Conservation (phyloP, 164 flowering plant species). For the Liquidambar formosana region DNA sequence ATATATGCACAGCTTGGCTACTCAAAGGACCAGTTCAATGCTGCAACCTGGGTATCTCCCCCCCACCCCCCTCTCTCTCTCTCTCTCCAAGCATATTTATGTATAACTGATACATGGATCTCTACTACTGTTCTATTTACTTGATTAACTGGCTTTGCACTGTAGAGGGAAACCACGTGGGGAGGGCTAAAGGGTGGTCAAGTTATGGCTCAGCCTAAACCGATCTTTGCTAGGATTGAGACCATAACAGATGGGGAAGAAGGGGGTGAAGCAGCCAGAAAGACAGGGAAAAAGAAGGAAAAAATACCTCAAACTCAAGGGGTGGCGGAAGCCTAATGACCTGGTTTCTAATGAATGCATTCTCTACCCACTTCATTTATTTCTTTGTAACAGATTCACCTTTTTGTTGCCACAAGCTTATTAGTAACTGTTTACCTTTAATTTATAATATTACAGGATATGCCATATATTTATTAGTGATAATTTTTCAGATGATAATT, state of each 20-base stretch:
- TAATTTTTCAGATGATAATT: too few relatives aligned
- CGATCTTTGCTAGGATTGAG: slow-evolving; percentile 88
- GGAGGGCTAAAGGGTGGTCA: slow-evolving; percentile 91
- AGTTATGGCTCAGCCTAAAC: slow-evolving; percentile 76
- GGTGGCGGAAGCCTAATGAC: slow-evolving; percentile 50
- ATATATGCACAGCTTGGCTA: slow-evolving; percentile 88
- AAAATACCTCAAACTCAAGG: slow-evolving; percentile 31
- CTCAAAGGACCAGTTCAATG: slow-evolving; percentile 64
- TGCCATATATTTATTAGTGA: too few relatives aligned
- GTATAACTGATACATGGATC: not conserved
- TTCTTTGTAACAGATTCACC: not conserved
- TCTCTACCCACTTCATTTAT: not conserved
- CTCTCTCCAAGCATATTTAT: not conserved
- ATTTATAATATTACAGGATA: not conserved
- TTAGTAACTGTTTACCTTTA: not conserved
- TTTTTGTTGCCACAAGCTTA: not conserved
- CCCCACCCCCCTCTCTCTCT: slow-evolving; percentile 41
- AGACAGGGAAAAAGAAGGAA: slow-evolving; percentile 39
- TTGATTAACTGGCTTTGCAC: slow-evolving; percentile 7
- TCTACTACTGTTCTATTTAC: not conserved
- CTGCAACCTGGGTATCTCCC: slow-evolving; percentile 70
- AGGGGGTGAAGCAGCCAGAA: slow-evolving; percentile 32
- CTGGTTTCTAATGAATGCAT: not conserved
- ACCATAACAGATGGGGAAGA: slow-evolving; percentile 34
- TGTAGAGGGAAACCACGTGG: slow-evolving; percentile 81